A percentile compares a stretch with the other conserved stretches of the same genome.
These are phyloP conservation scores for Elymus sibiricus DNA, from an alignment of 176 grass and related monocot genomes.

Conservation along the genomic window DNA sequence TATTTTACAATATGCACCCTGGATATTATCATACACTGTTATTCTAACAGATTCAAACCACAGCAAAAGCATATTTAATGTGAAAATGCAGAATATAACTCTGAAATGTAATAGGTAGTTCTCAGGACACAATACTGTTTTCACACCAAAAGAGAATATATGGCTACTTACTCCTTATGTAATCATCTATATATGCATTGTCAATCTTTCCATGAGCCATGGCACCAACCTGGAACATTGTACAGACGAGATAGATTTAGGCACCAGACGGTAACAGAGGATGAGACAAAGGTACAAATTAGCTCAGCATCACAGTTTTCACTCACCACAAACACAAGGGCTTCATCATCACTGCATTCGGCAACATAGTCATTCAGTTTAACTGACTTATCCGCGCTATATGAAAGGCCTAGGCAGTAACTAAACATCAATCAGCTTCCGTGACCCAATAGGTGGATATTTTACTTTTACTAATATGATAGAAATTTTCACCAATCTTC, in stretches of 20 bases:
- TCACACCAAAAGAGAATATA: background rate
- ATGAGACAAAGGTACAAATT: background rate
- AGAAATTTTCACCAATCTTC: conserved; percentile 65
- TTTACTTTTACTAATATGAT: background rate
- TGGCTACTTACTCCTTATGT: conserved; percentile 78
- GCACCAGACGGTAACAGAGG: background rate
- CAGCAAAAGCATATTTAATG: background rate
- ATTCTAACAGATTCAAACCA: no score
- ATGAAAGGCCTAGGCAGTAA: conserved; percentile 73
- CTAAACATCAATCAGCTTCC: conserved; percentile 5
- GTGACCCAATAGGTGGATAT: background rate
- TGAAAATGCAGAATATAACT: background rate
- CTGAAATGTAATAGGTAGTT: background rate
- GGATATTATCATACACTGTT: background rate
- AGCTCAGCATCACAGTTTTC: background rate
- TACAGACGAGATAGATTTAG: background rate
- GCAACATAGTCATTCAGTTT: conserved; percentile 87
- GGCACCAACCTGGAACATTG: conserved; percentile 73
- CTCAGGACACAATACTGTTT: background rate
- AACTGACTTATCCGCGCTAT: conserved; percentile 79
- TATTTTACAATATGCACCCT: background rate
- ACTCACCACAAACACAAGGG: conserved; percentile 88
- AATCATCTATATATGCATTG: conserved; percentile 72
- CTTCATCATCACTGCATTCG: conserved; percentile 55
- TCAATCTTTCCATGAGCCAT: conserved; percentile 94